Base-by-base conservation (phyloP, 371 early-diverging fungal species). In the Mortierella sp. region DNA sequence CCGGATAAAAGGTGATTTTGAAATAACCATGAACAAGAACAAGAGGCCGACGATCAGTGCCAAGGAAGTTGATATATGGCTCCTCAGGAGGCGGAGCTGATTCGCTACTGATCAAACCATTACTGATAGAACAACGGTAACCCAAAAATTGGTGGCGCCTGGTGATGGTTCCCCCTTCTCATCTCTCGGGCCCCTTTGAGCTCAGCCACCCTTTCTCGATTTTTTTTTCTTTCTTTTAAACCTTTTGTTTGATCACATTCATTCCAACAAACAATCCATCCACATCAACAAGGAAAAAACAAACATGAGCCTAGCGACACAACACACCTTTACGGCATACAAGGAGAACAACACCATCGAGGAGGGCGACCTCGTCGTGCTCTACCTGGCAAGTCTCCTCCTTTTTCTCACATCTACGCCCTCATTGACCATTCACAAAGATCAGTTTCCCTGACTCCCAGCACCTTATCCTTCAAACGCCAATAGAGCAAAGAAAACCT, bases 291-390 rank as follows among this genome's bases (percentile, higher is more conserved):
- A 71, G 26, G 50, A 71, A 31, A 24, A 5, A 34, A 24, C 43
- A 37, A 67, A 21, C 57, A 76, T 69, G 69, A 69, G 53, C 46
- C 26, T 57, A 2, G 44, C 50, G 21, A 48, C 50, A 21, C 53
- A 74, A 54, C 75, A 70, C 34, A 79, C 64, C 75, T 79, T 79
- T 53, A 72, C 64, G 2, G 37, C 50, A 19, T 79, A 79, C 72
- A 79, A 79, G 72, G 71, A 53, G 5, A 92, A 89, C 54, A 76
- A 75, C 40, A 75, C 72, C 10, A 90, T 93, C 34, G 89, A 89
- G 71, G 79, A 88, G 26, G 95, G 94, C 53, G 95, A 94, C 76
- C 72, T 75, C 31, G 91, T 92, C 40, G 89, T 94, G 53, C 78
- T 89, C 9, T 94, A 90, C 74, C 53, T 92, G 88, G 93, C 90